Evolutionary conservation across 2,329 filamentous ascomycete genomes (phyloP).

Genomic region (Scedosporium aurantiacum): DNA sequence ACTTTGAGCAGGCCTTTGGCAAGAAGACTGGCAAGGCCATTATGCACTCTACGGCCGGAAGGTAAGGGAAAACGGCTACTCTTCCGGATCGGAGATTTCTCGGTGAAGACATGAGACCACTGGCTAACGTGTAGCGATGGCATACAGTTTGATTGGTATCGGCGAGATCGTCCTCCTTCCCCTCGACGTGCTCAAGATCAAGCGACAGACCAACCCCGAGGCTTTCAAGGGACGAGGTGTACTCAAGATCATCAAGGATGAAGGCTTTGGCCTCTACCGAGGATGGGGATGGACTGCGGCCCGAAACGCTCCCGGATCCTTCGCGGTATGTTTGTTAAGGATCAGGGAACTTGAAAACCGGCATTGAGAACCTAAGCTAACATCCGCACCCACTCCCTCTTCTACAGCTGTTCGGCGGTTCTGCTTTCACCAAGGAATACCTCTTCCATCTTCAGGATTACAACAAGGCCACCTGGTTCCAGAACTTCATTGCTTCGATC

Average conservation of each 20-base stretch:
- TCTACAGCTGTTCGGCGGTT: constrained; percentile 84
- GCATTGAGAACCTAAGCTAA: constrained; percentile 12
- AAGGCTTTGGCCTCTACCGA: constrained; percentile 90
- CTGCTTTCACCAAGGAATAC: constrained; percentile 95
- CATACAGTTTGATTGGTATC: constrained; percentile 76
- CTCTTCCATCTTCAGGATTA: constrained; percentile 84
- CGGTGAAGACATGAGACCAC: too few species aligned
- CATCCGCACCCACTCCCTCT: not conserved
- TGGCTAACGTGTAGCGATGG: not conserved
- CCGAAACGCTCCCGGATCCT: constrained; percentile 91
- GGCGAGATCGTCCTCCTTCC: constrained; percentile 93
- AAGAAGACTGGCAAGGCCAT: constrained; percentile 97
- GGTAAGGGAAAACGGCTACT: constrained; percentile 33
- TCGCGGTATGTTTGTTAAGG: constrained; percentile 50
- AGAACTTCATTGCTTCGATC: constrained; percentile 97
- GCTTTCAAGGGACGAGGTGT: constrained; percentile 92
- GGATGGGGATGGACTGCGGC: constrained; percentile 97
- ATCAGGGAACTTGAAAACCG: not conserved
- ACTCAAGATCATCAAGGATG: constrained; percentile 79
- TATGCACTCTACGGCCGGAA: constrained; percentile 92
- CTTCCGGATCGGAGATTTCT: not conserved
- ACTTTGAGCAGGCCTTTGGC: constrained; percentile 84
- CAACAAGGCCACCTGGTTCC: constrained; percentile 85
- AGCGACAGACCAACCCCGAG: constrained; percentile 97
- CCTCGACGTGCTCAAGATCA: constrained; percentile 97